A percentile compares a stretch with the other conserved stretches of the same genome.
These are phyloP conservation scores for Astrephomene gubernaculifera DNA, from an alignment of 139 green algal species.

Conservation along the genomic window DNA sequence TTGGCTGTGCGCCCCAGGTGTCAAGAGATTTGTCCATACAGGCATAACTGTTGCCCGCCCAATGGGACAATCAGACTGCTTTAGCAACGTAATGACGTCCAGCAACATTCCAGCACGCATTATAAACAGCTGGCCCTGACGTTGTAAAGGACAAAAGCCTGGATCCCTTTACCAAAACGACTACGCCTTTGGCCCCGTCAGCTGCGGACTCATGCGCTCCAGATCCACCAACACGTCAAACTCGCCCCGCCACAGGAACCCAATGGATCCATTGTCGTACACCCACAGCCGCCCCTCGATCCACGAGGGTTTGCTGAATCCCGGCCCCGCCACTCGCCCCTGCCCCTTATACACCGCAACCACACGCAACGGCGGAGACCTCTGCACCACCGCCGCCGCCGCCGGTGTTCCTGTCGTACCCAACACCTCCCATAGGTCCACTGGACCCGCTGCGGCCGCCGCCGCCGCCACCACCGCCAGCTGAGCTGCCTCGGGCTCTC, in stretches of 20 bases:
- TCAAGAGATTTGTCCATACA: too few relatives aligned
- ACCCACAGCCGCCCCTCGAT: slow-evolving; percentile 55
- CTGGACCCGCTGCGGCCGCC: slow-evolving; percentile 1
- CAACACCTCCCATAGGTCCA: slow-evolving; percentile 14
- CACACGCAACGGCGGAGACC: slow-evolving; percentile 6
- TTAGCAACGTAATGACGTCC: too few relatives aligned
- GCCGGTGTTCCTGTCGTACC: background rate
- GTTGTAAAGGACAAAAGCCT: too few relatives aligned
- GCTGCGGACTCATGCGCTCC: background rate
- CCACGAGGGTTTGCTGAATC: slow-evolving; percentile 44
- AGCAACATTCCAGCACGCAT: too few relatives aligned
- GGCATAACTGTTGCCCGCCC: too few relatives aligned
- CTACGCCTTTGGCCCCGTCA: too few relatives aligned
- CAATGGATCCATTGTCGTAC: slow-evolving; percentile 50
- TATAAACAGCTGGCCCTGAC: too few relatives aligned
- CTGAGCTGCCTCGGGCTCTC: background rate
- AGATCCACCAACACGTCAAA: slow-evolving; percentile 35
- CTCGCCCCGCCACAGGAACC: slow-evolving; percentile 41
- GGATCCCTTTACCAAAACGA: too few relatives aligned
- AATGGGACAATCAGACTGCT: too few relatives aligned
- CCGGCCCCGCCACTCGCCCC: slow-evolving; percentile 36
- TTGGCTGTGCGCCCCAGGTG: too few relatives aligned
- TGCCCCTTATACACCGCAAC: slow-evolving; percentile 39
- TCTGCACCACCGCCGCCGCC: background rate
- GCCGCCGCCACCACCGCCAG: background rate